Conservation (phyloP, 176 grass and related monocot genomes). For the Metroxylon sagu region DNA sequence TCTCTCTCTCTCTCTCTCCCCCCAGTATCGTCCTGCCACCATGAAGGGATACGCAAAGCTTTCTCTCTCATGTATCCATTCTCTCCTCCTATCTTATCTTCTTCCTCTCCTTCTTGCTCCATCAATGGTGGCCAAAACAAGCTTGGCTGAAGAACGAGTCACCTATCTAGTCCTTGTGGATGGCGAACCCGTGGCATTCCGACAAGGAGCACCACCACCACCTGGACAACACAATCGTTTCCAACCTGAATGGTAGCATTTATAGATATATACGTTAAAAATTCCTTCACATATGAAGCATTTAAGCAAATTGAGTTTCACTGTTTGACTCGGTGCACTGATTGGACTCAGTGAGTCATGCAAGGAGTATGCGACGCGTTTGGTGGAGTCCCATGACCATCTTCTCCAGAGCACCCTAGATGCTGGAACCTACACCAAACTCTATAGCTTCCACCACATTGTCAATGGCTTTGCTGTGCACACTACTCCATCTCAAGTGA, state of each 20-base stretch:
- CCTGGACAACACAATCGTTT: background rate
- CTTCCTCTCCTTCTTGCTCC: constrained; percentile 5
- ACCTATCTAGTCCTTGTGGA: constrained; percentile 31
- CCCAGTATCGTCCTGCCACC: too few species aligned
- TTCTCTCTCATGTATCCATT: too few species aligned
- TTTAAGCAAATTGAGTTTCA: background rate
- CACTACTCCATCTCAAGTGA: constrained; percentile 27
- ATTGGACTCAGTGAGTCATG: constrained; percentile 8
- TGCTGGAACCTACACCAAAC: constrained; percentile 23
- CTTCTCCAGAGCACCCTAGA: constrained; percentile 35
- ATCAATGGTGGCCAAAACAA: background rate
- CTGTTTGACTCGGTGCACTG: too few species aligned
- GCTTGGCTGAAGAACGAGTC: constrained; percentile 4
- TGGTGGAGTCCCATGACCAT: constrained; percentile 24
- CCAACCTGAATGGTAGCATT: constrained; percentile 18
- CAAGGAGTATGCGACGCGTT: constrained; percentile 13
- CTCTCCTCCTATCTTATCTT: background rate
- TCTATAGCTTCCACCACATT: constrained; percentile 58
- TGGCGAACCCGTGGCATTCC: constrained; percentile 32
- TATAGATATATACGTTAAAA: background rate
- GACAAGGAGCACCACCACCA: constrained; percentile 5
- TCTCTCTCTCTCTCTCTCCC: too few species aligned
- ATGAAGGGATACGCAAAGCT: too few species aligned
- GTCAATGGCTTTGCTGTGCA: constrained; percentile 62
- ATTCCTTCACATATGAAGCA: background rate